These are phyloP conservation scores for Colletotrichum chrysophilum DNA, from an alignment of 2,329 filamentous ascomycete species.

Conservation along the genomic window DNA sequence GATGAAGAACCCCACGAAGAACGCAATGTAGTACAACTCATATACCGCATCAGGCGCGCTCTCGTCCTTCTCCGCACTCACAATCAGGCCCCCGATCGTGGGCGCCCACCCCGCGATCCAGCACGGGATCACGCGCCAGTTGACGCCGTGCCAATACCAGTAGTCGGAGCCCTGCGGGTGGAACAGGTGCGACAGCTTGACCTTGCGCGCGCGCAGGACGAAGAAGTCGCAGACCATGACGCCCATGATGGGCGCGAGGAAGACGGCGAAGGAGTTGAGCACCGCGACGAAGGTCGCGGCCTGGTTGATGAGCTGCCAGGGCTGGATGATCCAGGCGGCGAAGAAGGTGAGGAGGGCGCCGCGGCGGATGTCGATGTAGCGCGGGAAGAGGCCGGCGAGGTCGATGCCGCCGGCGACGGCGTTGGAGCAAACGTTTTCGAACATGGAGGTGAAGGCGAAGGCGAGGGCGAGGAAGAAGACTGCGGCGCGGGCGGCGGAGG, in stretches of 20 bases:
- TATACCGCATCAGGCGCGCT: slow-evolving; percentile 39
- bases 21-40: slow-evolving; percentile 53
- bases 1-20: slow-evolving; percentile 41
- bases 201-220: slow-evolving; percentile 33
- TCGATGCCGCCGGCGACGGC: slow-evolving; percentile 44
- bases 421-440: slow-evolving; percentile 41
- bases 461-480: slow-evolving; percentile 42
- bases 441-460: slow-evolving; percentile 39
- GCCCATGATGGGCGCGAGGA: slow-evolving; percentile 43
- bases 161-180: slow-evolving; percentile 38
- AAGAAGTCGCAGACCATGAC: slow-evolving; percentile 41
- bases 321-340: slow-evolving; percentile 39
- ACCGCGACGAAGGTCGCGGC: slow-evolving; percentile 38
- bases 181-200: slow-evolving; percentile 41
- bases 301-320: slow-evolving; percentile 41
- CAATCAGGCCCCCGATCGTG: slow-evolving; percentile 32
- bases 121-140: slow-evolving; percentile 3
- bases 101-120: slow-evolving; percentile 49
- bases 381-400: slow-evolving; percentile 39
- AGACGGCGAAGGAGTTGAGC: slow-evolving; percentile 39
- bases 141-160: slow-evolving; percentile 43
- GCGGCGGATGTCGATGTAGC: slow-evolving; percentile 40
- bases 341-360: slow-evolving; percentile 40
- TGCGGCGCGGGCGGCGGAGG: slow-evolving; percentile 37
- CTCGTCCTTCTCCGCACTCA: background rate